phyloP scores from a whole-genome alignment of 192 early-diverging fungal species.

The Geosiphon pyriformis region DNA sequence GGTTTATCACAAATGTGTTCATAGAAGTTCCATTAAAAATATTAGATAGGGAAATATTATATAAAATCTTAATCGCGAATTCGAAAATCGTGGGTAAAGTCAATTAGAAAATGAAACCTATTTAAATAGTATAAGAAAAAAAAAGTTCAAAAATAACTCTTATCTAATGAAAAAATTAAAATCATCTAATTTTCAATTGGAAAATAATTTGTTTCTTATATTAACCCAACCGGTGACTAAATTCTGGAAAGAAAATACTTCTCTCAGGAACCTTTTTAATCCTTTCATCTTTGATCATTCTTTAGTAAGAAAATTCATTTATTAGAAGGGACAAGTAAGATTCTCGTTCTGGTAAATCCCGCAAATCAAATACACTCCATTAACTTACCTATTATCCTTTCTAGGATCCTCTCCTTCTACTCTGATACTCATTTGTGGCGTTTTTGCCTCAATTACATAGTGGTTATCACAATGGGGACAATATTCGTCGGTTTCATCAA shows the following conservation, averaged over 20 bases:
- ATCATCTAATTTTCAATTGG: too few relatives aligned
- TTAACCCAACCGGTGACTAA: conserved; percentile 41
- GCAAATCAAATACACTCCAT: not conserved
- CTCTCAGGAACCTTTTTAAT: conserved; percentile 24
- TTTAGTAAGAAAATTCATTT: not conserved
- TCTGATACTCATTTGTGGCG: conserved; percentile 74
- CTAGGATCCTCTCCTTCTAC: conserved; percentile 94
- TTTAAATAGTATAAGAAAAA: too few relatives aligned
- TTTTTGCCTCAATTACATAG: conserved; percentile 89
- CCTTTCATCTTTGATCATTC: conserved; percentile 51
- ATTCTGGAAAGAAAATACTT: conserved; percentile 34
- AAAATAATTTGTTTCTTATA: too few relatives aligned
- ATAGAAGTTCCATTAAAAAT: too few relatives aligned
- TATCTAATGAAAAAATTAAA: too few relatives aligned
- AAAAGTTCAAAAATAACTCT: too few relatives aligned
- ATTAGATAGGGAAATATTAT: too few relatives aligned
- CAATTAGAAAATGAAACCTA: too few relatives aligned
- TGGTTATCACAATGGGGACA: conserved; percentile 99
- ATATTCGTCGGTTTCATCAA: conserved; percentile 93
- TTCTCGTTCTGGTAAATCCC: not conserved
- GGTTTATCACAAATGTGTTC: too few relatives aligned
- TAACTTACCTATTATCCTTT: conserved; percentile 51
- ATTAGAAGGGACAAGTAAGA: not conserved
- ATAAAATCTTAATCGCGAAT: too few relatives aligned
- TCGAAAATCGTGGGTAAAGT: too few relatives aligned